Evolutionary conservation across 1,139 yeast species (phyloP), one percentile per base, ranked within the genome.

Genomic region (Sugiyamaella xylanicola): DNA sequence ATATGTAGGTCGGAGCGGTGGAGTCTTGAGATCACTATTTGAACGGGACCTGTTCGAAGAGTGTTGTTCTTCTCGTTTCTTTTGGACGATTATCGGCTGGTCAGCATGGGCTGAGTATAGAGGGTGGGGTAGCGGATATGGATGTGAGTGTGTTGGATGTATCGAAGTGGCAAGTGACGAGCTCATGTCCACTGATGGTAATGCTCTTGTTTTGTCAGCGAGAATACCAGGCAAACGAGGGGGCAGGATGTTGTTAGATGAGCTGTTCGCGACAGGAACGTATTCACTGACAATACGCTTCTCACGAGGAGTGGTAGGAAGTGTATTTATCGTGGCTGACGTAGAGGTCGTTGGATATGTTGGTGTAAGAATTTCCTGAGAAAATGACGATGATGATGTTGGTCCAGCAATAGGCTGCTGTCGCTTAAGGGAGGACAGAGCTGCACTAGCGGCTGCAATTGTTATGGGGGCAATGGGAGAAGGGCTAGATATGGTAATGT

Each of bases 251-350:
- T 21, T 48, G 27, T 55, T 55, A 7, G 40, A 22, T 1, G 47
- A 36, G 21, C 44, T 58, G n/a, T 55, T 51, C 7, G 59, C 54
- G 11, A 60, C 48, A 9, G 63, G 63, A 0, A 54, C 50, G 32
- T 61, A 60, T 43, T 61, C 63, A 44, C 62, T 59, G 19, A 56
- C 50, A 13, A 59, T 53, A 7, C 63, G 58, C 46, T 53, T 48
- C 13, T 52, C 53, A 48, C 17, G 20, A 11, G 41, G 27, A 7
- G 45, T n/a, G 11, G 36, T 15, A 7, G 43, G n/a, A n/a, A n/a
- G 20, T 11, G 20, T 9, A 7, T 7, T 25, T 5, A 16, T n/a
- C 2, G 39, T 36, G 4, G 51, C 13, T n/a, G 52, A 27, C 16
- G 32, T 7, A 25, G 9, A 7, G 32, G 32, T 25, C 11, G 32